These are phyloP conservation scores for Ceratopteris richardii DNA, from an alignment of 75 land plant species.

Conservation along the genomic window DNA sequence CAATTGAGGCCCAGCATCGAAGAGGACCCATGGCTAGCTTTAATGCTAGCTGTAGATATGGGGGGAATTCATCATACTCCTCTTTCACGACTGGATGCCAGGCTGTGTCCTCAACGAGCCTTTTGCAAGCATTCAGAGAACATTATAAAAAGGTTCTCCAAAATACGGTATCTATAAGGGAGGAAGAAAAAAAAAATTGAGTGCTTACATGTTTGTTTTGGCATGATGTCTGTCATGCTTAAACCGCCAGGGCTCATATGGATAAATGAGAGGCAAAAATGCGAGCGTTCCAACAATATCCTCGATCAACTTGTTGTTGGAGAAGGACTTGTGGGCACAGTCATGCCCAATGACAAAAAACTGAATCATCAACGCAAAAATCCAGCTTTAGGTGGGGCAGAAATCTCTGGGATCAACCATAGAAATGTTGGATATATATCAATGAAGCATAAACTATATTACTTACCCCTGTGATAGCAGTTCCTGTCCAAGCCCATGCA, in stretches of 20 bases:
- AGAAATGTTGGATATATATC: neutral
- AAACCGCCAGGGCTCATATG: constrained; percentile 95
- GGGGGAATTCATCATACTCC: constrained; percentile 42
- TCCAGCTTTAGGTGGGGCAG: neutral
- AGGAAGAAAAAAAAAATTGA: neutral
- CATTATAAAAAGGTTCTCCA: neutral
- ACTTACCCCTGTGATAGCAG: constrained; percentile 90
- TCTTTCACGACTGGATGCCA: constrained; percentile 77
- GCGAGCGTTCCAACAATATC: constrained; percentile 91
- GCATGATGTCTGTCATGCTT: constrained; percentile 97
- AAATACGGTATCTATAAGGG: neutral
- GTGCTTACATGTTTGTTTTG: constrained; percentile 83
- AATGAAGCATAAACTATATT: neutral
- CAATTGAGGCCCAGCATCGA: constrained; percentile 85
- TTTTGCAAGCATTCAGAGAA: constrained; percentile 6
- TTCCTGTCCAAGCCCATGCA: constrained; percentile 96
- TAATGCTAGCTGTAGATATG: constrained; percentile 35
- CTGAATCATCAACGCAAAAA: constrained; percentile 18
- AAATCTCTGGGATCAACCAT: neutral
- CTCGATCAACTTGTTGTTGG: constrained; percentile 76
- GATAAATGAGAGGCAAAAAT: constrained; percentile 84
- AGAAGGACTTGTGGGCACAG: constrained; percentile 93
- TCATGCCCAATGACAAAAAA: constrained; percentile 99
- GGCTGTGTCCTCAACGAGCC: constrained; percentile 86
- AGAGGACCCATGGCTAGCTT: constrained; percentile 72